These are phyloP conservation scores for Mycena rebaudengoi DNA, from an alignment of 768 basidiomycete species.

Conservation along the genomic window DNA sequence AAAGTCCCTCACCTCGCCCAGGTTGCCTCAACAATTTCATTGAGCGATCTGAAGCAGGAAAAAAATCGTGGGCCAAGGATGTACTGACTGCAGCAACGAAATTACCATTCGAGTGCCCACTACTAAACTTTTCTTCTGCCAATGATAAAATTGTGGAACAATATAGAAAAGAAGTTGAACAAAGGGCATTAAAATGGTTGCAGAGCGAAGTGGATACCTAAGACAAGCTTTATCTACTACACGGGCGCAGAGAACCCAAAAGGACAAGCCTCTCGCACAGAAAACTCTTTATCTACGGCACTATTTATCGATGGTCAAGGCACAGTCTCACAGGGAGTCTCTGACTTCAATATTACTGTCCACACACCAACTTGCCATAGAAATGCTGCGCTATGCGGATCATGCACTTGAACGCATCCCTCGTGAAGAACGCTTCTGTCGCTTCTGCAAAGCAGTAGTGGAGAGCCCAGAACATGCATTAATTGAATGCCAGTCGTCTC, in stretches of 20 bases:
- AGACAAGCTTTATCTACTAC: constrained; percentile 9
- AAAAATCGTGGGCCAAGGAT: constrained; percentile 9
- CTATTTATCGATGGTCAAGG: constrained; percentile 6
- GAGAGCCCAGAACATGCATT: background rate
- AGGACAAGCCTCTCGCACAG: background rate
- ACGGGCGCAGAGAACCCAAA: constrained; percentile 9
- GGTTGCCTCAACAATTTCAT: background rate
- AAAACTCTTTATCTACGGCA: background rate
- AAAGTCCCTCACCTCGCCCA: background rate
- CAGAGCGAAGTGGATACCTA: background rate
- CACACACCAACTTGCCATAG: constrained; percentile 5
- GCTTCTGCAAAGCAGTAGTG: background rate
- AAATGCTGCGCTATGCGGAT: background rate
- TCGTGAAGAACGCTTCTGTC: background rate
- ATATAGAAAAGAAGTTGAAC: background rate
- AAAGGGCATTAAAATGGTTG: background rate
- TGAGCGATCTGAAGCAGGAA: background rate
- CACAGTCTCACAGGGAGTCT: constrained; percentile 6
- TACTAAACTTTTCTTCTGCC: background rate
- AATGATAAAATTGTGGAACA: background rate
- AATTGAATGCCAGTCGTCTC: background rate
- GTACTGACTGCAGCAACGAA: background rate
- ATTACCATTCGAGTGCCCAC: background rate
- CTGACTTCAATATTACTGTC: constrained; percentile 15
- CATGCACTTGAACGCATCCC: background rate